Evolutionary conservation across 108 stramenopile genomes (phyloP).

Genomic region (Cyclotella choctawhatcheeana): DNA sequence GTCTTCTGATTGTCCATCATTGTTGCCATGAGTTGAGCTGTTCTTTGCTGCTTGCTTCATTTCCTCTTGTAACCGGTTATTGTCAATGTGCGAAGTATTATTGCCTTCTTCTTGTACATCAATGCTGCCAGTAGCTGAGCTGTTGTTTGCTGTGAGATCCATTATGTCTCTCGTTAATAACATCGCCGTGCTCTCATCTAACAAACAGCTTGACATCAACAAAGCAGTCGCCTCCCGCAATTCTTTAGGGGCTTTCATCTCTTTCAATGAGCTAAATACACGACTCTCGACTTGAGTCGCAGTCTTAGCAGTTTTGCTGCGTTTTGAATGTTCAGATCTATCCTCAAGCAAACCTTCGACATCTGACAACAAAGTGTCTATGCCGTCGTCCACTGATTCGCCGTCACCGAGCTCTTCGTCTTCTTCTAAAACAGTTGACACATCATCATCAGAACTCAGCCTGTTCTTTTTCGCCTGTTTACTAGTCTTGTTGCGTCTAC

Average conservation of each 20-base stretch:
- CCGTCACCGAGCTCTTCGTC: constrained; percentile 34
- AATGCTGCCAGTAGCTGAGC: not conserved
- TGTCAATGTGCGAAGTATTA: not conserved
- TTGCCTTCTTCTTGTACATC: not conserved
- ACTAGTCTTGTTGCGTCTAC: constrained; percentile 33
- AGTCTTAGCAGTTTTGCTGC: not conserved
- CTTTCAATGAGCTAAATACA: constrained; percentile 24
- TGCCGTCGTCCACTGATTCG: constrained; percentile 22
- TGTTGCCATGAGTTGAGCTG: not conserved
- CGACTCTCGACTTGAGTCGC: not conserved
- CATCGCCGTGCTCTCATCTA: constrained; percentile 44
- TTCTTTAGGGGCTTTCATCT: constrained; percentile 37
- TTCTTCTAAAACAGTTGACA: constrained; percentile 47
- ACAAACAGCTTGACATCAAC: constrained; percentile 36
- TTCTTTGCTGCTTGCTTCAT: not conserved
- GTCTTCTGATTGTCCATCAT: too few species aligned
- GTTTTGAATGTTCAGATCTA: not conserved
- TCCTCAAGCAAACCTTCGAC: constrained; percentile 27
- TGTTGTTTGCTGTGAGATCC: constrained; percentile 27
- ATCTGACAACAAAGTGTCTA: constrained; percentile 36
- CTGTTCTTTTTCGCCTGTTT: constrained; percentile 10
- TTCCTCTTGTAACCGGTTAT: not conserved
- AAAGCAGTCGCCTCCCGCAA: constrained; percentile 42
- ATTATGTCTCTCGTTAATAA: constrained; percentile 47
- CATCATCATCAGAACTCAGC: constrained; percentile 28